Evolutionary conservation across 805 yeast species (phyloP).

Genomic region (Candida methanosorbosa): DNA sequence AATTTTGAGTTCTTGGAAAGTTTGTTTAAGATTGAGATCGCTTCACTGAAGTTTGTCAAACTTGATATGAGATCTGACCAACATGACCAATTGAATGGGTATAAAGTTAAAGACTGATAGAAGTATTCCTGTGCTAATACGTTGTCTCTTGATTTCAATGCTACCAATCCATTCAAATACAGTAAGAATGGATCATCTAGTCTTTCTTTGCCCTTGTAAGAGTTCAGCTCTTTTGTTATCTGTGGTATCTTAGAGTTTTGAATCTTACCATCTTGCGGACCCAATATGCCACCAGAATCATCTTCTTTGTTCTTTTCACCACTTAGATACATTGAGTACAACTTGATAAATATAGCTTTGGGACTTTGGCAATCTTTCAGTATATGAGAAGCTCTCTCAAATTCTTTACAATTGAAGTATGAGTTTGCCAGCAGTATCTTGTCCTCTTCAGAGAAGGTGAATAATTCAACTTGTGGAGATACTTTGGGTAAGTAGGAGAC

Average conservation of each 20-base stretch:
- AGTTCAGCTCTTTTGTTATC: constrained; percentile 35
- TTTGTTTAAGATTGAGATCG: constrained; percentile 30
- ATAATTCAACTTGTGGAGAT: constrained; percentile 13
- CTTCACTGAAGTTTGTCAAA: constrained; percentile 54
- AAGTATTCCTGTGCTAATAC: constrained; percentile 52
- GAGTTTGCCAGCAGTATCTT: constrained; percentile 54
- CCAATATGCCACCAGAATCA: constrained; percentile 60
- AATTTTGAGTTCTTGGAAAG: constrained; percentile 27
- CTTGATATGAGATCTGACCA: constrained; percentile 76
- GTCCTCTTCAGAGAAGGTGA: constrained; percentile 29
- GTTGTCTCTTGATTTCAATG: constrained; percentile 54
- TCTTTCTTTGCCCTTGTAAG: constrained; percentile 12
- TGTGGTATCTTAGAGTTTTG: constrained; percentile 20
- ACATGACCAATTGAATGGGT: constrained; percentile 89
- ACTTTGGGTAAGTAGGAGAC: constrained; percentile 5
- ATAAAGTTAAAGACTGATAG: constrained; percentile 50
- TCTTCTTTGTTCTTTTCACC: constrained; percentile 74
- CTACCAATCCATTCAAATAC: constrained; percentile 64
- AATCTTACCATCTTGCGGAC: constrained; percentile 25
- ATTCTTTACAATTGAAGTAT: constrained; percentile 78
- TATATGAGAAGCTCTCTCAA: constrained; percentile 61
- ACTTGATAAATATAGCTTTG: constrained; percentile 48
- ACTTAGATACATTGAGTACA: constrained; percentile 63
- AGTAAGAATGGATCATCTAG: constrained; percentile 49
- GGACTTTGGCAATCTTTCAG: constrained; percentile 44